These are phyloP conservation scores for Takashimella tepidaria DNA, from an alignment of 1,284 basidiomycete species.

Conservation along the genomic window DNA sequence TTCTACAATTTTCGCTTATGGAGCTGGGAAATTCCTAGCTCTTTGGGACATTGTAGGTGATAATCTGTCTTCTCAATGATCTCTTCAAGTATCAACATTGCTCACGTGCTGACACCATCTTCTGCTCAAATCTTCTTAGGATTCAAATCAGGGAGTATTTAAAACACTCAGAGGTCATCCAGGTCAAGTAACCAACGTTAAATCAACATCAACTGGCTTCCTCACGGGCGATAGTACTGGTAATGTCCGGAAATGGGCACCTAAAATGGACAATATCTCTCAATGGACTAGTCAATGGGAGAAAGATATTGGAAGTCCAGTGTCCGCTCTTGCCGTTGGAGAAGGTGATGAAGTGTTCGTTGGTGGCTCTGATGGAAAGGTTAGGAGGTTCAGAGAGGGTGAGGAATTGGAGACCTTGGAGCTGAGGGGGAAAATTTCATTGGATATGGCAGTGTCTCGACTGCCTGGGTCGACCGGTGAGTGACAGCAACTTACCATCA, in stretches of 20 bases:
- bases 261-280: too few species aligned
- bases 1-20: constrained; percentile 65
- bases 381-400: constrained; percentile 62
- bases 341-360: constrained; percentile 55
- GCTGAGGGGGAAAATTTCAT: constrained; percentile 65
- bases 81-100: too few species aligned
- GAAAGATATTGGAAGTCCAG: constrained; percentile 31
- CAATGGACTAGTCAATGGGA: background rate
- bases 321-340: constrained; percentile 59
- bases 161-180: constrained; percentile 69
- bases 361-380: constrained; percentile 69
- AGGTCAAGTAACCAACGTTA: constrained; percentile 68
- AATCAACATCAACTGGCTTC: constrained; percentile 52
- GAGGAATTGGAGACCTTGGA: constrained; percentile 56
- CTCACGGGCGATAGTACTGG: constrained; percentile 72
- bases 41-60: constrained; percentile 67
- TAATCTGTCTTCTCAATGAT: background rate
- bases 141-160: constrained; percentile 52
- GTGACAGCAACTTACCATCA: constrained; percentile 9
- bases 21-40: constrained; percentile 66
- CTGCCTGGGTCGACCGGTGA: constrained; percentile 66
- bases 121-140: too few species aligned
- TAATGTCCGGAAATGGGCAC: constrained; percentile 47
- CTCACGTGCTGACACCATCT: constrained; percentile 2
- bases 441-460: constrained; percentile 60